Percentiles rank a stretch among this genome's conserved stretches.
Conservation (phyloP, 768 basidiomycete species). For the Rhizopogon vinicolor region DNA sequence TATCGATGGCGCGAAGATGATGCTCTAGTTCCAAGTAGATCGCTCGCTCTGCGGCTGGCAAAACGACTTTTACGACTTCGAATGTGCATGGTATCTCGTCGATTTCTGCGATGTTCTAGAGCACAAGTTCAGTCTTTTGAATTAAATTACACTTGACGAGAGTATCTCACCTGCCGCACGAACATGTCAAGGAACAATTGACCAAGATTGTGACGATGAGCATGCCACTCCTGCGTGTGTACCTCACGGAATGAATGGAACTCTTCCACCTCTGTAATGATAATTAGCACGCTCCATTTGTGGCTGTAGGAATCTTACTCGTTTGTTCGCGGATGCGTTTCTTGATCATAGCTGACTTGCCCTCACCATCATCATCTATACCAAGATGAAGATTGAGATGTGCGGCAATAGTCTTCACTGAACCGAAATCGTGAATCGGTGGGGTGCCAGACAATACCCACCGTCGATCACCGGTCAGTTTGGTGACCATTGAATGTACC, state of each 20-base stretch:
- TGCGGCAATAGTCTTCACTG: conserved; percentile 86
- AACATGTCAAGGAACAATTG: conserved; percentile 79
- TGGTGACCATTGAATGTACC: conserved; percentile 72
- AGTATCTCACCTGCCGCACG: conserved; percentile 68
- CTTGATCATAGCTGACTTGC: conserved; percentile 68
- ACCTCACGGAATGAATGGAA: conserved; percentile 98
- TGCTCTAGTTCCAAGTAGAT: conserved; percentile 95
- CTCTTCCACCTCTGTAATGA: conserved; percentile 66
- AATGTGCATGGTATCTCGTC: conserved; percentile 86
- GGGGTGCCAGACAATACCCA: conserved; percentile 99
- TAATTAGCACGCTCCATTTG: conserved; percentile 12
- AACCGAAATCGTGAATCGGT: conserved; percentile 85
- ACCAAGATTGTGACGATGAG: conserved; percentile 76
- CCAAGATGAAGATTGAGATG: conserved; percentile 91
- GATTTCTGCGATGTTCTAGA: conserved; percentile 91
- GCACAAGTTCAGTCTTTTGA: conserved; percentile 7
- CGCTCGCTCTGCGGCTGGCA: conserved; percentile 91
- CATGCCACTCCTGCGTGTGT: conserved; percentile 89
- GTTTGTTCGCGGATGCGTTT: conserved; percentile 83
- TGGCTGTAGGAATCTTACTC: conserved; percentile 37
- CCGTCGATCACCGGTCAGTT: conserved; percentile 69
- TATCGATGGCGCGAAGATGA: conserved; percentile 85
- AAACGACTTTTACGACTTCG: conserved; percentile 56
- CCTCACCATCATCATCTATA: conserved; percentile 84
- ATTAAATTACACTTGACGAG: neutral